phyloP scores from a whole-genome alignment of 1,284 basidiomycete species.

The Volvariella volvacea region DNA sequence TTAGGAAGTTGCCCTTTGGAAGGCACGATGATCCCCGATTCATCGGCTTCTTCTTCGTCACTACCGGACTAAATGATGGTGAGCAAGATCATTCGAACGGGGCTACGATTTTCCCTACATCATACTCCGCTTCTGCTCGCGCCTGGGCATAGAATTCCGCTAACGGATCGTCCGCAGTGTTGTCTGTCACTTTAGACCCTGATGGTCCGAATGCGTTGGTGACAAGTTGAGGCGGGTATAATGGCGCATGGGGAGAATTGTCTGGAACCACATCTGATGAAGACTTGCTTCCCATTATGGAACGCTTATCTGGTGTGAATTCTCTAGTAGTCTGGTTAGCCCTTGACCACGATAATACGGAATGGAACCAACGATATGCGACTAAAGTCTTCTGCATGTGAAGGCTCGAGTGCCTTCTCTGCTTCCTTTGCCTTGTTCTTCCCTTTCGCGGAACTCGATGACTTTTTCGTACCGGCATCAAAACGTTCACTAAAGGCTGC shows the following conservation, averaged over 20 bases:
- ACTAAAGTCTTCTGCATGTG: slow-evolving; percentile 21
- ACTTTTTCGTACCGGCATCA: slow-evolving; percentile 27
- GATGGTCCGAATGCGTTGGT: slow-evolving; percentile 3
- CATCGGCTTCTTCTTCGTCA: slow-evolving; percentile 22
- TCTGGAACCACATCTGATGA: background rate
- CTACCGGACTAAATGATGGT: background rate
- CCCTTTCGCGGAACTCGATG: slow-evolving; percentile 9
- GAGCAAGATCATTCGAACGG: background rate
- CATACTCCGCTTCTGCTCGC: slow-evolving; percentile 26
- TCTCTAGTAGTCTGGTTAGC: slow-evolving; percentile 17
- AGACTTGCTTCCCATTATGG: background rate
- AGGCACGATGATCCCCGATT: slow-evolving; percentile 13
- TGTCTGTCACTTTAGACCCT: background rate
- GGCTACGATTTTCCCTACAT: slow-evolving; percentile 19
- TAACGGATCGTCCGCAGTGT: slow-evolving; percentile 42
- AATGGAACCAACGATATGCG: slow-evolving; percentile 30
- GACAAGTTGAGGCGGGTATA: slow-evolving; percentile 1
- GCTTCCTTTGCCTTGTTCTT: slow-evolving; percentile 14
- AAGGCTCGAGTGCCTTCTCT: slow-evolving; percentile 4
- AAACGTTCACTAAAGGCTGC: slow-evolving; percentile 42
- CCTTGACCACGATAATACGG: background rate
- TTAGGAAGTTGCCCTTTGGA: slow-evolving; percentile 16
- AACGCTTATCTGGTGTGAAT: slow-evolving; percentile 22
- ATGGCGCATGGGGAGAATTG: background rate
- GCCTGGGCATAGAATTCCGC: slow-evolving; percentile 57